phyloP scores from a whole-genome alignment of 2,329 filamentous ascomycete species.

The Westerdykella aurantiaca region DNA sequence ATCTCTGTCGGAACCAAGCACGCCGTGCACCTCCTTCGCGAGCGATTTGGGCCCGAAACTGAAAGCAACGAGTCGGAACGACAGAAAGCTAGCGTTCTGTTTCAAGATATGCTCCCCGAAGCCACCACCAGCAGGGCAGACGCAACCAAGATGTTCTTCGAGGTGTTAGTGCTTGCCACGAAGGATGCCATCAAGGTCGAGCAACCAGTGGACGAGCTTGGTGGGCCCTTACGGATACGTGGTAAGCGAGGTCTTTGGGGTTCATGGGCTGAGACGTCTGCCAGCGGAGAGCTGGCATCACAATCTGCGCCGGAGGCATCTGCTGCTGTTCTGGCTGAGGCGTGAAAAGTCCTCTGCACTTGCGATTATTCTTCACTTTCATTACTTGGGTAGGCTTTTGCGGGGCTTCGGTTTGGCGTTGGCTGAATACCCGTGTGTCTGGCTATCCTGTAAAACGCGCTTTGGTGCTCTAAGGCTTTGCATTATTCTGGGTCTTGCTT shows the following conservation, averaged over 20 bases:
- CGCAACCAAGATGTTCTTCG: slow-evolving; percentile 99
- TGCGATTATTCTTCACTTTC: neutral
- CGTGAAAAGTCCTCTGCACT: slow-evolving; percentile 4
- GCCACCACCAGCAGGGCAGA: slow-evolving; percentile 74
- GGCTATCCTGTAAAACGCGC: neutral
- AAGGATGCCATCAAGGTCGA: slow-evolving; percentile 98
- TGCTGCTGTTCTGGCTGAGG: slow-evolving; percentile 16
- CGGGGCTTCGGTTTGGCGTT: slow-evolving; percentile 14
- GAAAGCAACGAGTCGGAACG: slow-evolving; percentile 63
- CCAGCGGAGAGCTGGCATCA: slow-evolving; percentile 42
- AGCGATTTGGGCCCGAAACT: slow-evolving; percentile 72
- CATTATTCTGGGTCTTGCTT: no score
- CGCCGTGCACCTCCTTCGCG: slow-evolving; percentile 88
- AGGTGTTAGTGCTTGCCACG: slow-evolving; percentile 88
- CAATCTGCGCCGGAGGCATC: slow-evolving; percentile 20
- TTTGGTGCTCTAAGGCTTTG: no score
- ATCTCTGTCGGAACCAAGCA: slow-evolving; percentile 91
- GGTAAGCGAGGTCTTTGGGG: slow-evolving; percentile 97
- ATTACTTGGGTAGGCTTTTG: slow-evolving; percentile 3
- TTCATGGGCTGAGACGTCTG: slow-evolving; percentile 75
- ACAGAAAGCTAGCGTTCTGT: slow-evolving; percentile 70
- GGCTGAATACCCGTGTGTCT: slow-evolving; percentile 28
- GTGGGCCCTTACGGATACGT: slow-evolving; percentile 73
- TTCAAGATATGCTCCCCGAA: slow-evolving; percentile 88
- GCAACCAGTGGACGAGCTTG: slow-evolving; percentile 66